Percentiles rank a stretch among this genome's conserved stretches.
Evolutionary conservation across 768 basidiomycete genomes (phyloP).

Genomic region (Coprinopsis marcescibilis): DNA sequence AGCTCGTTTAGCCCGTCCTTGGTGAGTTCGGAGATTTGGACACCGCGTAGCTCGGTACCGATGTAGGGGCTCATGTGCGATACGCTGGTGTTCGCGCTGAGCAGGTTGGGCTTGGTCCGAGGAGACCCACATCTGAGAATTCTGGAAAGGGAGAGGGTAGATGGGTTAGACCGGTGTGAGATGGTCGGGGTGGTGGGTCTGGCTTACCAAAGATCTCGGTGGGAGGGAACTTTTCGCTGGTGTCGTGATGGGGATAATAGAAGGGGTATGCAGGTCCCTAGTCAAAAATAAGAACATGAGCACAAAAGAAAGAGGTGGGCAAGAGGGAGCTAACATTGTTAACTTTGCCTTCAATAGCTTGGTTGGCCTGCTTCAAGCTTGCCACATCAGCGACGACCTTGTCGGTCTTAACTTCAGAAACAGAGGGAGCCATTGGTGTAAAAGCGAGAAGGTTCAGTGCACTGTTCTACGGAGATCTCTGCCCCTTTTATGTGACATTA

Average conservation of each 20-base stretch:
- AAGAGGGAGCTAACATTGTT: too few relatives aligned
- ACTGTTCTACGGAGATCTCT: too few relatives aligned
- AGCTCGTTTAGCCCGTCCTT: conserved; percentile 50
- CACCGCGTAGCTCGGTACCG: conserved; percentile 44
- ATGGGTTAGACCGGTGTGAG: neutral
- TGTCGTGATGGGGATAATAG: conserved; percentile 43
- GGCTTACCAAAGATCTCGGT: conserved; percentile 39
- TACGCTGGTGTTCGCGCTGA: conserved; percentile 31
- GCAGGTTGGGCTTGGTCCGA: conserved; percentile 45
- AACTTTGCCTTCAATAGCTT: too few relatives aligned
- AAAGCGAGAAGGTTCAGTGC: too few relatives aligned
- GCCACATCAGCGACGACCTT: too few relatives aligned
- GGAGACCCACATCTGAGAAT: conserved; percentile 36
- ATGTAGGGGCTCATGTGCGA: conserved; percentile 43
- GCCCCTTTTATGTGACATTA: too few relatives aligned
- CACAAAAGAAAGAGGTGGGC: too few relatives aligned
- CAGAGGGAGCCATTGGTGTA: too few relatives aligned
- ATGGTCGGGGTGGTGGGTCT: neutral
- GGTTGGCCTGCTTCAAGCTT: too few relatives aligned
- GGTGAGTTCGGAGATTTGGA: conserved; percentile 48
- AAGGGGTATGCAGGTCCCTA: conserved; percentile 42
- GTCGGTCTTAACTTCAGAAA: too few relatives aligned
- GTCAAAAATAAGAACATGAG: too few relatives aligned
- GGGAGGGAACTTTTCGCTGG: conserved; percentile 44
- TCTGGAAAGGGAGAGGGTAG: conserved; percentile 22